Base-by-base conservation (phyloP, 352 stramenopile species). In the Pythium sp. region DNA sequence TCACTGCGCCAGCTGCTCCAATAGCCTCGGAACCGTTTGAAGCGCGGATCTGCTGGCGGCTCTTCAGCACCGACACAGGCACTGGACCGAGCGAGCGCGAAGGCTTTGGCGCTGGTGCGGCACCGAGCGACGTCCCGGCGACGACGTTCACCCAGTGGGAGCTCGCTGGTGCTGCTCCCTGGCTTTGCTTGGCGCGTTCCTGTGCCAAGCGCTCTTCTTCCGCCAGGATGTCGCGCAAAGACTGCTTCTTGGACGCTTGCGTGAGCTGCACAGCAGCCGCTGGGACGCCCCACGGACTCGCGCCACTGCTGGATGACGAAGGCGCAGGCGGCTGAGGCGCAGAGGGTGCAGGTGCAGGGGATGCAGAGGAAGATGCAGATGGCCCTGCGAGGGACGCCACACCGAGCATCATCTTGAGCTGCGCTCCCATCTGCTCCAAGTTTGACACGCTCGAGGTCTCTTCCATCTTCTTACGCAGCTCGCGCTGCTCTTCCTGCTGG, bases 351-450 rank as follows among this genome's bases (percentile, higher is more conserved):
- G 72, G 15, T 49, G 41, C 41, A 7, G 43, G n/a, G 15, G 41
- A 47, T 47, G 70, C 70, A 41, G 62, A 62, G 24, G 24, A 26
- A 26, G 63, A 59, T 34, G 47, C 11, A 34, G 58, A 26, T 26
- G 49, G 62, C 12, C 22, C 49, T 43, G 55, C n/a, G 32, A 56
- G 58, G 14, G 78, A 74, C n/a, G 84, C 77, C 28, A 95, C 87
- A 24, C 88, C 88, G 5, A 96, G 77, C 88, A 96, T 96, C 82
- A 94, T 93, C 73, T 96, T 96, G 30, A 96, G 70, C 58, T 96
- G 85, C 14, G 79, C 82, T 36, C 86, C 88, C 88, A 96, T 96
- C 36, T 94, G 80, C 20, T 81, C 84, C 2, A 96, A 72, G 64
- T 92, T 83, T 4, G 72, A 49, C 15, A 70, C 66, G 7, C 71